These are phyloP conservation scores for Wickerhamomyces silvicola DNA, from an alignment of 805 yeast species.

Conservation along the genomic window DNA sequence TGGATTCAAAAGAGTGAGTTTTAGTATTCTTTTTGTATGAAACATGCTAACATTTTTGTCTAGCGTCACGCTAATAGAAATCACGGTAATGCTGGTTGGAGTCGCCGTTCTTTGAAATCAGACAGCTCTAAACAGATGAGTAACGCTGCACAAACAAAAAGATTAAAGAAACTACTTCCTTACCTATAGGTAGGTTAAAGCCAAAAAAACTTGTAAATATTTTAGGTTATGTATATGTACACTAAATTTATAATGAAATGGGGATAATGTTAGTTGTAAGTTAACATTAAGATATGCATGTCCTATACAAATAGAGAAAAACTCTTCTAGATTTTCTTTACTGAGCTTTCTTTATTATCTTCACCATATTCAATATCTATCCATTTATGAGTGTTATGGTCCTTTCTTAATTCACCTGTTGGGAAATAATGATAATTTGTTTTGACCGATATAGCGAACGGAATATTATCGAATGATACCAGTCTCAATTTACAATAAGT, in stretches of 20 bases:
- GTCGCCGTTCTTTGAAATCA: conserved; percentile 50
- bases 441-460: conserved; percentile 78
- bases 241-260: no score
- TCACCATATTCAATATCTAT: conserved; percentile 42
- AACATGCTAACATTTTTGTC: conserved; percentile 3
- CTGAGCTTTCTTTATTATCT: conserved; percentile 22
- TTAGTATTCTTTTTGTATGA: not conserved
- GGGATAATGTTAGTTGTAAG: no score
- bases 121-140: conserved; percentile 56
- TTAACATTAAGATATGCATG: no score
- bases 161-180: conserved; percentile 45
- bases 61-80: conserved; percentile 76
- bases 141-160: conserved; percentile 49
- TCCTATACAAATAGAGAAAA: not conserved
- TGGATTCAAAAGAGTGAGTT: conserved; percentile 48
- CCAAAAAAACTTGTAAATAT: not conserved
- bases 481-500: conserved; percentile 76
- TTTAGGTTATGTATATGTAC: not conserved
- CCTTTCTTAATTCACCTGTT: conserved; percentile 53
- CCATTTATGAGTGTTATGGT: conserved; percentile 44
- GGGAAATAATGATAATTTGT: conserved; percentile 88
- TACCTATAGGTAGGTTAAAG: conserved; percentile 10
- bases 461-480: conserved; percentile 81
- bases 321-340: conserved; percentile 11
- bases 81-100: conserved; percentile 91